phyloP scores from a whole-genome alignment of 1,284 basidiomycete species.

The Puccinia polysora region DNA sequence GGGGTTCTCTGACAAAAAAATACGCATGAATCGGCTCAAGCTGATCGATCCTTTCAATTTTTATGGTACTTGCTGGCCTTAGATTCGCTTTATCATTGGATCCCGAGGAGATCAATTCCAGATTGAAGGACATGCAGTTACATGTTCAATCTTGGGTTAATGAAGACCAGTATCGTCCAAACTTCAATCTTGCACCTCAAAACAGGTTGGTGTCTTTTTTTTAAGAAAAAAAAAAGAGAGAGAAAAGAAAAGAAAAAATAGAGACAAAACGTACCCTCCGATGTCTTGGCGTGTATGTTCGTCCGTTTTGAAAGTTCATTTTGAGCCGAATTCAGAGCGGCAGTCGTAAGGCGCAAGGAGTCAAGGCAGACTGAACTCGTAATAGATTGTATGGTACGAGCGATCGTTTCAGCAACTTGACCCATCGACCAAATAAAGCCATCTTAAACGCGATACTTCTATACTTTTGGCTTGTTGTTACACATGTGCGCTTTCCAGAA shows the following conservation, averaged over 20 bases:
- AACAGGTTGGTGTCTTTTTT: slow-evolving; percentile 30
- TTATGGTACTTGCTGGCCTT: too few species aligned
- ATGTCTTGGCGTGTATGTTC: background rate
- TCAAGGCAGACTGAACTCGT: slow-evolving; percentile 10
- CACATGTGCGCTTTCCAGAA: slow-evolving; percentile 56
- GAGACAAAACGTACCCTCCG: too few species aligned
- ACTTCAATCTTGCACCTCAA: slow-evolving; percentile 38
- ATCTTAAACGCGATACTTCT: too few species aligned
- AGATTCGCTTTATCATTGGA: slow-evolving; percentile 40
- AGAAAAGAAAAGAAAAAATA: too few species aligned
- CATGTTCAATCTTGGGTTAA: slow-evolving; percentile 35
- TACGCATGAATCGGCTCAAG: too few species aligned
- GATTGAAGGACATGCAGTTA: slow-evolving; percentile 16
- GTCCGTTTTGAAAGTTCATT: background rate
- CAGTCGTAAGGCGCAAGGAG: slow-evolving; percentile 6
- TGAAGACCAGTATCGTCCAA: slow-evolving; percentile 28
- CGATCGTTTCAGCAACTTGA: background rate
- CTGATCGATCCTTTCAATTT: too few species aligned
- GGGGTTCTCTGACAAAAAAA: too few species aligned
- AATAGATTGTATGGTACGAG: slow-evolving; percentile 36
- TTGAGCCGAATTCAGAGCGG: background rate
- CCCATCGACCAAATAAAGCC: background rate
- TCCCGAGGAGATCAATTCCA: slow-evolving; percentile 6
- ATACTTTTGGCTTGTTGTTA: background rate
- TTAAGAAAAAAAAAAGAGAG: too few species aligned